Evolutionary conservation across 2,329 filamentous ascomycete genomes (phyloP), one percentile per base, ranked within the genome.

Genomic region (Colletotrichum tropicale): DNA sequence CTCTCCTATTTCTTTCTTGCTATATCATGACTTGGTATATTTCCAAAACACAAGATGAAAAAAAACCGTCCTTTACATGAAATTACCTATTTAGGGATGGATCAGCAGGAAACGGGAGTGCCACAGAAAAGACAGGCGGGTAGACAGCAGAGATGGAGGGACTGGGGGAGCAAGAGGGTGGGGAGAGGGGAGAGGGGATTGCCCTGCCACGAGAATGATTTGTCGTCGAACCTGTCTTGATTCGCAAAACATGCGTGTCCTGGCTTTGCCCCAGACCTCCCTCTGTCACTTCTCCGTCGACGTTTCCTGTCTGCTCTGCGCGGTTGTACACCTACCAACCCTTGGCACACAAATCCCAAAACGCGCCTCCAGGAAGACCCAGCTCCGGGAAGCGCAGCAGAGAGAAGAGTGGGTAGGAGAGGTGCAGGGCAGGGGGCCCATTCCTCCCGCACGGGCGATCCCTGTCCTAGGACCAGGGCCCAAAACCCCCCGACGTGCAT

Each of bases 391-490:
- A 43, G 36, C 36, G 16, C 16, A 43, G 8, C 36, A 18, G 9
- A 48, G 38, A 48, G 18, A 48, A 48, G 38, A 48, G 18, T 48
- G 38, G 56, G 16, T 34, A 3, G 6, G 58, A 10, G 4, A 52
- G 56, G 58, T 64, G 43, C 55, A 36, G 18, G 48, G 65, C 36
- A 16, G 1, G 38, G 43, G 43, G 30, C 61, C 66, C 32, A 38
- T 69, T 60, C 56, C 60, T 56, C 43, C 58, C 64, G 73, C 73
- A 75, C 73, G 70, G 73, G 73, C 70, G 12, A 75, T 73, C 58
- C 64, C 64, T 68, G 70, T 48, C 38, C 38, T 3, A 12, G 38
- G 38, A 0, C 38, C 18, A 48, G 38, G 38, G 18, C 38, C 36
- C 38, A 58, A 58, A 13, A 32, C 32, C 70, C 62, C 61, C 64